Evolutionary conservation across 805 yeast species (phyloP).

Genomic region (Yamadazyma nakazawae): DNA sequence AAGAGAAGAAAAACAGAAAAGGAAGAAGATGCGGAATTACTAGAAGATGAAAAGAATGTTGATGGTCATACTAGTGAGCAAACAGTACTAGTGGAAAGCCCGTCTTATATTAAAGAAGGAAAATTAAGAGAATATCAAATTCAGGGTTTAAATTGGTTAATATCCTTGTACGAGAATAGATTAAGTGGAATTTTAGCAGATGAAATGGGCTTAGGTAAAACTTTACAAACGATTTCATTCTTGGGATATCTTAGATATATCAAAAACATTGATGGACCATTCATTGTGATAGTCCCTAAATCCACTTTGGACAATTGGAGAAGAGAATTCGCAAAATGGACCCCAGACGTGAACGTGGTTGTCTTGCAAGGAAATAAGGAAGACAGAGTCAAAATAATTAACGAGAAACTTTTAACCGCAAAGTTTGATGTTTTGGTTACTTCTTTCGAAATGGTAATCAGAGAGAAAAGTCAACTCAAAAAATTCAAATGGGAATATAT

Average conservation of each 20-base stretch:
- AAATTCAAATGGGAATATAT: slow-evolving; percentile 92
- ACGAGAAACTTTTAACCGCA: slow-evolving; percentile 57
- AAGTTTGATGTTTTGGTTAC: slow-evolving; percentile 89
- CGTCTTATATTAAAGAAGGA: slow-evolving; percentile 69
- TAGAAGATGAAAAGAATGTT: slow-evolving; percentile 40
- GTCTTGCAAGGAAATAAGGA: slow-evolving; percentile 91
- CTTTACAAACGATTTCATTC: slow-evolving; percentile 90
- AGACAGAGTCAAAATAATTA: slow-evolving; percentile 60
- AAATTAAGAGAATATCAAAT: slow-evolving; percentile 84
- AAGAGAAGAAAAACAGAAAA: slow-evolving; percentile 69
- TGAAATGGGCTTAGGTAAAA: slow-evolving; percentile 98
- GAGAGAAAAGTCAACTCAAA: slow-evolving; percentile 78
- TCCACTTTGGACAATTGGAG: slow-evolving; percentile 96
- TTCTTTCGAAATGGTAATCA: slow-evolving; percentile 88
- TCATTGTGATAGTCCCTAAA: slow-evolving; percentile 88
- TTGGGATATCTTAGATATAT: slow-evolving; percentile 82
- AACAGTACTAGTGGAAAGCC: slow-evolving; percentile 82
- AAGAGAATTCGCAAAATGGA: slow-evolving; percentile 92
- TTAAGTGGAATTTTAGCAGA: slow-evolving; percentile 94
- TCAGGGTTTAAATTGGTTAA: slow-evolving; percentile 94
- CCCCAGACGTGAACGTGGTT: slow-evolving; percentile 85
- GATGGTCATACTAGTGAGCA: slow-evolving; percentile 41
- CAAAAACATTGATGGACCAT: slow-evolving; percentile 82
- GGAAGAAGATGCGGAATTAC: slow-evolving; percentile 83
- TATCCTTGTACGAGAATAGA: slow-evolving; percentile 81